Conservation (phyloP, 2,329 filamentous ascomycete species). For the Bimuria novae-zelandiae region DNA sequence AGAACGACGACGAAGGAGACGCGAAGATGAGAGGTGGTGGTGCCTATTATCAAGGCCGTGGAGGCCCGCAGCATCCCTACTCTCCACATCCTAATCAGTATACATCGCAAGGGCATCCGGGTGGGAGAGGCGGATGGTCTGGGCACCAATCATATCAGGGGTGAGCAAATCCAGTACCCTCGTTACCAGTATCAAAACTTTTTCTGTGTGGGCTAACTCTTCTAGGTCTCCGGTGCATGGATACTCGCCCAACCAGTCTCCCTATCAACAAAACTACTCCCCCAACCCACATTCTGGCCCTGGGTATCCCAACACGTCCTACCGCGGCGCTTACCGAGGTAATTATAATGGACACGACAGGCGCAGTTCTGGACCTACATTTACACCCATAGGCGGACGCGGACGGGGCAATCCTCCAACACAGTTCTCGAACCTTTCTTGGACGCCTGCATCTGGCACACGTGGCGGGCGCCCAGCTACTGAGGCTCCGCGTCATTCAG, state of each 20-base stretch:
- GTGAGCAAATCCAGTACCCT: conserved; percentile 46
- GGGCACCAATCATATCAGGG: conserved; percentile 54
- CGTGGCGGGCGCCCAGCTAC: conserved; percentile 55
- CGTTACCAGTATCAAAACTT: neutral
- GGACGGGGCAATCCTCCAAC: conserved; percentile 55
- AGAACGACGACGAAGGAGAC: conserved; percentile 33
- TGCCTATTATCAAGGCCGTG: conserved; percentile 42
- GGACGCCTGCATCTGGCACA: conserved; percentile 64
- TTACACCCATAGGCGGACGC: conserved; percentile 46
- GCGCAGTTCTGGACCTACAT: conserved; percentile 52
- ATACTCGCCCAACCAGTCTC: conserved; percentile 50
- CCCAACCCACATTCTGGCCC: conserved; percentile 41
- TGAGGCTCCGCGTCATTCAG: conserved; percentile 38
- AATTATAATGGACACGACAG: conserved; percentile 56
- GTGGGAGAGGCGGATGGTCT: conserved; percentile 59
- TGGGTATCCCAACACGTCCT: conserved; percentile 53
- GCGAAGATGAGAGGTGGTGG: conserved; percentile 42
- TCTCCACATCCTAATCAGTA: conserved; percentile 66
- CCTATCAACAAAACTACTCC: conserved; percentile 53
- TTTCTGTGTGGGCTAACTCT: neutral
- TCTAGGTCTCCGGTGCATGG: conserved; percentile 55
- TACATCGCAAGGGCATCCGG: conserved; percentile 65
- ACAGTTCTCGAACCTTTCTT: conserved; percentile 71
- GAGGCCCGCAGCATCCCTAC: conserved; percentile 56
- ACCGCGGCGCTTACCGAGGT: conserved; percentile 62